A percentile compares a stretch with the other conserved stretches of the same genome.
These are phyloP conservation scores for Emydomyces testavorans DNA, from an alignment of 2,329 filamentous ascomycete genomes.

Conservation along the genomic window DNA sequence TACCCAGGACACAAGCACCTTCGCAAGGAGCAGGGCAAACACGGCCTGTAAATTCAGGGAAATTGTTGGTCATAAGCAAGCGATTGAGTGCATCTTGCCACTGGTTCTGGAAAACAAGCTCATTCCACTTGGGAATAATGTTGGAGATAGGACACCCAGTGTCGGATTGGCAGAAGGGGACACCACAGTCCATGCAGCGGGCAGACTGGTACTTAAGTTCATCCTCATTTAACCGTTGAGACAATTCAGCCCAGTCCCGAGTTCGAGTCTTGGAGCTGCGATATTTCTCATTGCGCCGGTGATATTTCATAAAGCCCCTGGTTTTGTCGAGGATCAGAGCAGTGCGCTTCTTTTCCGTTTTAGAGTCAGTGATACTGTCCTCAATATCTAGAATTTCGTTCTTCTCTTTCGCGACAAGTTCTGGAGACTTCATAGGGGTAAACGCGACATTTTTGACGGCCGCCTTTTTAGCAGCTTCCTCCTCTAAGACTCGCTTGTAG, in stretches of 20 bases:
- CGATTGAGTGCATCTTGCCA: slow-evolving; percentile 89
- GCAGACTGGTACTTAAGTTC: slow-evolving; percentile 94
- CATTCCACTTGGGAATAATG: slow-evolving; percentile 96
- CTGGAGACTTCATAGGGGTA: slow-evolving; percentile 52
- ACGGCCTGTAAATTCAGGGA: slow-evolving; percentile 94
- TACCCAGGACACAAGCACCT: slow-evolving; percentile 88
- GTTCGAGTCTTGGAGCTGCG: slow-evolving; percentile 70
- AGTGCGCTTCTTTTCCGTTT: slow-evolving; percentile 78
- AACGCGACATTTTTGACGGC: slow-evolving; percentile 77
- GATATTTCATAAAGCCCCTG: slow-evolving; percentile 93
- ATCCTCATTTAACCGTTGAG: slow-evolving; percentile 75
- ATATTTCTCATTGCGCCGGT: slow-evolving; percentile 86
- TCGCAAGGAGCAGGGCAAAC: slow-evolving; percentile 95
- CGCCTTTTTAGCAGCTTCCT: slow-evolving; percentile 74
- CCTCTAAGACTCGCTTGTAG: slow-evolving; percentile 84
- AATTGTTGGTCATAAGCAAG: slow-evolving; percentile 93
- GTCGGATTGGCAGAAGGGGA: slow-evolving; percentile 95
- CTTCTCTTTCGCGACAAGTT: slow-evolving; percentile 34
- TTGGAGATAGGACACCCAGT: slow-evolving; percentile 93
- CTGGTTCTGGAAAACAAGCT: slow-evolving; percentile 61
- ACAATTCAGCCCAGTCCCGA: slow-evolving; percentile 90
- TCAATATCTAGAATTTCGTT: slow-evolving; percentile 73
- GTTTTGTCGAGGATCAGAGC: slow-evolving; percentile 96
- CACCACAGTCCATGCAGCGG: slow-evolving; percentile 97
- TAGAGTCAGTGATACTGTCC: slow-evolving; percentile 73